Evolutionary conservation across 257 asterid genomes (phyloP), one percentile per base, ranked within the genome.

Genomic region (Petunia secreta): DNA sequence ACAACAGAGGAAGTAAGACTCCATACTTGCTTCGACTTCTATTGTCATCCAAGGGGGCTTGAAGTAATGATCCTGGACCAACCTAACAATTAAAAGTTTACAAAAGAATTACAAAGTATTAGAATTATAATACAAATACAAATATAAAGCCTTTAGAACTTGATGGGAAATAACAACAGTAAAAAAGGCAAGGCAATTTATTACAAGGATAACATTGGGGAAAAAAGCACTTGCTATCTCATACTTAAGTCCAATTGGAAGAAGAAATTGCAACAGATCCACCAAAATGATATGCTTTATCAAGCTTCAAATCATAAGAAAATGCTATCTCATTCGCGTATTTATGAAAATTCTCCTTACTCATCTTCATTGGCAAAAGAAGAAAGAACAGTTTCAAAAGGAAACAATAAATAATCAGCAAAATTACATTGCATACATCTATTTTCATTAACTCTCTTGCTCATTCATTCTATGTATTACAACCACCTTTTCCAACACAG

Each of bases 51-150:
- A 90, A 85, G 79, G 99, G 99, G 82, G 99, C 99, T 87, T 95
- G 98, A 85, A 95, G 92, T 84, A 95, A 86, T 82, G 99, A 92
- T 78, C 97, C 99, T 43, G 94, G 95, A 82, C 98, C 97, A 55
- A 94, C 97, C 98, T 92, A 84, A 78, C 80, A 81, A 80, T 77
- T 54, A 41, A 69, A 34, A 36, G 58, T 63, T 82, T 77, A 55
- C 67, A 68, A 81, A 54, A 81, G 77, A 75, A 82, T 79, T 79
- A 82, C 3, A 4, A 34, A 74, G 79, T 37, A 52, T 14, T 71
- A 16, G 63, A 80, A 54, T 71, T 62, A 54, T 69, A 52, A 36
- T 25, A 34, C 80, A 80, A 81, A 80, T 43, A 15, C 37, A 16
- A 11, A 36, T 15, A 1, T 64, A 44, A 39, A 76, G 77, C 77